These are phyloP conservation scores for Aspergillus saccharolyticus DNA, from an alignment of 495 filamentous ascomycete genomes.

Conservation along the genomic window DNA sequence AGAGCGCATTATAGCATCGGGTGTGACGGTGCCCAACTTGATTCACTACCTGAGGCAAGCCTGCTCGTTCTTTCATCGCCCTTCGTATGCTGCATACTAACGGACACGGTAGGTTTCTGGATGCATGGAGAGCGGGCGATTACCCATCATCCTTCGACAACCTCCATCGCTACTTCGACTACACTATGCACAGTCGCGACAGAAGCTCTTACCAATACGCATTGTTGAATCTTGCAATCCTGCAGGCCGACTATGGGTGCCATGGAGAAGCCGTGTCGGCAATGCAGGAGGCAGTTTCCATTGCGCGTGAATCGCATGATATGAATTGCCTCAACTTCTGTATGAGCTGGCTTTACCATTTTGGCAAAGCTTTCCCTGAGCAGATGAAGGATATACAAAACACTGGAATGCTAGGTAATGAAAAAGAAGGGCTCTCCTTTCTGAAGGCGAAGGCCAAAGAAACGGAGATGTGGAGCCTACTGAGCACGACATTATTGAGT, in stretches of 20 bases:
- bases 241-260: conserved; percentile 94
- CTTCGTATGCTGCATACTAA: neutral
- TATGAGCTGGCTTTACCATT: conserved; percentile 96
- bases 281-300: conserved; percentile 88
- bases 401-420: conserved; percentile 67
- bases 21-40: conserved; percentile 62
- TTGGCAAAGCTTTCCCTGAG: conserved; percentile 76
- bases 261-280: conserved; percentile 85
- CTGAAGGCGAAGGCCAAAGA: conserved; percentile 87
- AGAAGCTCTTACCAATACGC: conserved; percentile 94
- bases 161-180: conserved; percentile 94
- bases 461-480: conserved; percentile 77
- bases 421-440: conserved; percentile 76
- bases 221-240: conserved; percentile 84
- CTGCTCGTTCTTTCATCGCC: neutral
- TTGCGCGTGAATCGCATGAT: conserved; percentile 87
- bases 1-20: conserved; percentile 58
- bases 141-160: conserved; percentile 85
- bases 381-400: conserved; percentile 66
- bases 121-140: conserved; percentile 87
- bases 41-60: conserved; percentile 71
- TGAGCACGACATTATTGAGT: conserved; percentile 78
- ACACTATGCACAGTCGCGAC: conserved; percentile 84
- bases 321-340: conserved; percentile 91
- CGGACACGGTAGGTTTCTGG: conserved; percentile 61